A percentile compares a stretch with the other conserved stretches of the same genome.
These are phyloP conservation scores for Litsea cubeba DNA, from an alignment of 164 flowering plant genomes.

Conservation along the genomic window DNA sequence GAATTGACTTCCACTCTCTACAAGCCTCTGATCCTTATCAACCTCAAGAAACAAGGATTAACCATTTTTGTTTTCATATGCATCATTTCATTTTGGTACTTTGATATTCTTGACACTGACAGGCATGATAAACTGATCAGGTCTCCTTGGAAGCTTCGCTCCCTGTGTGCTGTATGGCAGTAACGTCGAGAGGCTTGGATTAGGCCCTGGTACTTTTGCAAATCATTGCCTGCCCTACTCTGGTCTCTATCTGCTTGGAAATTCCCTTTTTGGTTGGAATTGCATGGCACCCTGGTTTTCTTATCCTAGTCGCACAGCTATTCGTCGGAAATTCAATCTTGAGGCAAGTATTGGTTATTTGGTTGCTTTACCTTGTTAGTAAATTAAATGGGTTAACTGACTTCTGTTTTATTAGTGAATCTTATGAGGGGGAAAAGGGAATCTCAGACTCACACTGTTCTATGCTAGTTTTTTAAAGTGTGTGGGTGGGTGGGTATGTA, in stretches of 20 bases:
- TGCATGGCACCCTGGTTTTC: slow-evolving; percentile 80
- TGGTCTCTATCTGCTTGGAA: slow-evolving; percentile 76
- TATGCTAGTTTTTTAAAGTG: background rate
- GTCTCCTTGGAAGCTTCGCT: slow-evolving; percentile 80
- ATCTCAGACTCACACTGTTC: background rate
- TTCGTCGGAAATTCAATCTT: slow-evolving; percentile 71
- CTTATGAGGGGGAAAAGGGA: too few species aligned
- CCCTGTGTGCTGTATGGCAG: slow-evolving; percentile 91
- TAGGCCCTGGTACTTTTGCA: slow-evolving; percentile 55
- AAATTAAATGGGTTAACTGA: too few species aligned
- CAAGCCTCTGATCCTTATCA: too few species aligned
- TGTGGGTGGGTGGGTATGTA: too few species aligned
- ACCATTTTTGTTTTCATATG: too few species aligned
- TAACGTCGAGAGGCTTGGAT: slow-evolving; percentile 79
- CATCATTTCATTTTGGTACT: background rate
- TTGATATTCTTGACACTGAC: background rate
- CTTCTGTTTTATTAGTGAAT: too few species aligned
- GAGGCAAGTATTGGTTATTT: slow-evolving; percentile 46
- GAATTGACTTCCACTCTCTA: too few species aligned
- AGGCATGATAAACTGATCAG: slow-evolving; percentile 27
- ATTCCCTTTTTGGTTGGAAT: slow-evolving; percentile 65
- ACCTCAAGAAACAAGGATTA: too few species aligned
- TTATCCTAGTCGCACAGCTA: slow-evolving; percentile 65
- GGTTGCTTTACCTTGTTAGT: background rate
- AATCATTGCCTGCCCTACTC: slow-evolving; percentile 77